These are phyloP conservation scores for Austroboletus festivus DNA, from an alignment of 768 basidiomycete genomes.

Conservation along the genomic window DNA sequence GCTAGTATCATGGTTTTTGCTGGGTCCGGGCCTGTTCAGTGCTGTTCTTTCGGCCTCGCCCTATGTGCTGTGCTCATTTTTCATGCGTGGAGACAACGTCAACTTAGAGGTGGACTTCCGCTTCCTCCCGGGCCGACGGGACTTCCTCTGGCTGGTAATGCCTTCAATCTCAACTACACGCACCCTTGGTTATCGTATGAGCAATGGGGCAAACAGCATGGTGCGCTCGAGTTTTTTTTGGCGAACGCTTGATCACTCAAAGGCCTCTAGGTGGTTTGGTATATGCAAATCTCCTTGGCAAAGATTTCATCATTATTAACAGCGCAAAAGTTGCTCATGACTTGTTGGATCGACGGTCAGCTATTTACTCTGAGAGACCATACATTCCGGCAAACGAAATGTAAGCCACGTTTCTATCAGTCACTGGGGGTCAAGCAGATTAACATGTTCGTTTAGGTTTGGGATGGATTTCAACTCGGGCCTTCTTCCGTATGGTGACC, in stretches of 20 bases:
- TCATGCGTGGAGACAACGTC: conserved; percentile 16
- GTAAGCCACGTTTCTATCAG: conserved; percentile 8
- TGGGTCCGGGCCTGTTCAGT: background rate
- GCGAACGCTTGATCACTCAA: background rate
- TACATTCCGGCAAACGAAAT: conserved; percentile 17
- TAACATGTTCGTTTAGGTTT: conserved; percentile 16
- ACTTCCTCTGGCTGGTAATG: conserved; percentile 33
- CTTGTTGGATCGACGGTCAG: conserved; percentile 26
- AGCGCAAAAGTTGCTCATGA: conserved; percentile 19
- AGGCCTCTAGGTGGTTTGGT: conserved; percentile 20
- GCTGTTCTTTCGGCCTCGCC: conserved; percentile 1
- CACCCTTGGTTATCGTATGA: conserved; percentile 34
- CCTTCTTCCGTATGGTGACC: conserved; percentile 28
- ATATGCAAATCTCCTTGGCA: conserved; percentile 26
- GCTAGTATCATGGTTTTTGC: background rate
- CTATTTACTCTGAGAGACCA: conserved; percentile 28
- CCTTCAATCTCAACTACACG: conserved; percentile 16
- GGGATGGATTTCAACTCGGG: conserved; percentile 30
- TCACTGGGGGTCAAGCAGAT: background rate
- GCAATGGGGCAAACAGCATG: conserved; percentile 33
- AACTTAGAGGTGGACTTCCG: conserved; percentile 19
- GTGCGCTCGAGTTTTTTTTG: conserved; percentile 10
- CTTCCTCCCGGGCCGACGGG: conserved; percentile 53
- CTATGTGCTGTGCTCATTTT: conserved; percentile 1
- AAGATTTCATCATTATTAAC: conserved; percentile 28